These are phyloP conservation scores for Candida taoyuanica DNA, from an alignment of 805 yeast genomes.

Conservation along the genomic window DNA sequence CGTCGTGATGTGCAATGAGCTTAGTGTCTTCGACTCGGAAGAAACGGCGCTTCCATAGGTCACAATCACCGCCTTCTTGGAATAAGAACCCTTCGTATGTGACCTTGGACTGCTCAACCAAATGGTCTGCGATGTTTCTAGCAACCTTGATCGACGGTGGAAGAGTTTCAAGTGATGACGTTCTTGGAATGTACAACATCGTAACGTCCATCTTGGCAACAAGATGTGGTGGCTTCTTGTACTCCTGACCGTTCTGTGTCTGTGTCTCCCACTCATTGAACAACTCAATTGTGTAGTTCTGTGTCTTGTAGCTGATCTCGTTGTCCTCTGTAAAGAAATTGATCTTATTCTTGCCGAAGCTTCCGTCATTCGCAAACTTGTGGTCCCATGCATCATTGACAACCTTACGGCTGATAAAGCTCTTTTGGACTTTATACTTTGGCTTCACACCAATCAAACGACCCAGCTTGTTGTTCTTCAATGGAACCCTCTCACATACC, in stretches of 20 bases:
- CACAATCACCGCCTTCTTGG: conserved; percentile 92
- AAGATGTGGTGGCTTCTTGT: conserved; percentile 44
- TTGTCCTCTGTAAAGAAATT: conserved; percentile 55
- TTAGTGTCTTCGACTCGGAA: conserved; percentile 70
- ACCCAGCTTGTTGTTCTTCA: conserved; percentile 42
- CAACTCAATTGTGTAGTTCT: conserved; percentile 52
- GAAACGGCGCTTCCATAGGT: conserved; percentile 62
- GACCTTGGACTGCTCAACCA: conserved; percentile 31
- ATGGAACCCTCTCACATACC: conserved; percentile 51
- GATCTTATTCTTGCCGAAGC: conserved; percentile 77
- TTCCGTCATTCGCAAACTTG: conserved; percentile 78
- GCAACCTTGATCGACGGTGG: conserved; percentile 66
- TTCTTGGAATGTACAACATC: conserved; percentile 66
- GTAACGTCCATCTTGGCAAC: conserved; percentile 66
- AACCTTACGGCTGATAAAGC: conserved; percentile 46
- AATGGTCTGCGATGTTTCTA: conserved; percentile 36
- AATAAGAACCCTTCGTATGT: conserved; percentile 64
- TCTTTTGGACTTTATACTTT: conserved; percentile 35
- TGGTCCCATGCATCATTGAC: conserved; percentile 54
- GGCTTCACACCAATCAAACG: conserved; percentile 39
- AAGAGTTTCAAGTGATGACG: conserved; percentile 52
- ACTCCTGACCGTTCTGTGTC: conserved; percentile 27
- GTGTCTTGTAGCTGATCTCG: conserved; percentile 48
- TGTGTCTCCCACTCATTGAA: conserved; percentile 76
- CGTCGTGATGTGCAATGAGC: conserved; percentile 72